Evolutionary conservation across 345 rosid genomes (phyloP).

Genomic region (Hevea brasiliensis): DNA sequence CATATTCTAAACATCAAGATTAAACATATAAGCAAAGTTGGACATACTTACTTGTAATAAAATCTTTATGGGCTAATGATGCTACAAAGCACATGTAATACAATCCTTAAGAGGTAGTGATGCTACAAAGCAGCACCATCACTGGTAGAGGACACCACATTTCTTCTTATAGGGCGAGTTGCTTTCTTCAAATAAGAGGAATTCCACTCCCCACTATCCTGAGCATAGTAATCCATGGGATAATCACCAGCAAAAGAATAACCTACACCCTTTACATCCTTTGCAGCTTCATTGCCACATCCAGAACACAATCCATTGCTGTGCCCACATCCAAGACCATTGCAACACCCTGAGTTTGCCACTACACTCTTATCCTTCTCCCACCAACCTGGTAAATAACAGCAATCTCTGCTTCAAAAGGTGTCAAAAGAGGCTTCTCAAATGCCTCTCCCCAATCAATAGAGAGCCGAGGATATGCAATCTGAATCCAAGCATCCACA

Average conservation of each 20-base stretch:
- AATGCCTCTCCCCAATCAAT: conserved; percentile 98
- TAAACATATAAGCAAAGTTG: neutral
- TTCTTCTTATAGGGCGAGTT: conserved; percentile 37
- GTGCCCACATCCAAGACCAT: conserved; percentile 23
- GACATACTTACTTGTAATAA: neutral
- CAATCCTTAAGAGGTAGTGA: neutral
- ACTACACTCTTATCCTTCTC: conserved; percentile 52
- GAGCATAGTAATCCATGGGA: conserved; percentile 96
- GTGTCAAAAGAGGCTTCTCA: conserved; percentile 69
- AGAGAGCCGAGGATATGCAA: conserved; percentile 89
- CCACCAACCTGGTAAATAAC: conserved; percentile 83
- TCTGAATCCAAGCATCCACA: conserved; percentile 93
- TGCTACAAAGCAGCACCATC: neutral
- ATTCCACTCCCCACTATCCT: conserved; percentile 96
- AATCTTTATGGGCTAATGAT: neutral
- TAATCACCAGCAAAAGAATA: conserved; percentile 46
- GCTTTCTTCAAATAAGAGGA: conserved; percentile 74
- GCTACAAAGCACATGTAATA: neutral
- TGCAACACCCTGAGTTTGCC: conserved; percentile 20
- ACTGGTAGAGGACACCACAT: neutral
- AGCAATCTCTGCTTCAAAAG: conserved; percentile 90
- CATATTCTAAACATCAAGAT: neutral
- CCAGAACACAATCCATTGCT: conserved; percentile 29
- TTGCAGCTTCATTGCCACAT: conserved; percentile 28
- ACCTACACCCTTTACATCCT: neutral